Base-by-base conservation (phyloP, 345 rosid species). In the Tarenaya hassleriana region DNA sequence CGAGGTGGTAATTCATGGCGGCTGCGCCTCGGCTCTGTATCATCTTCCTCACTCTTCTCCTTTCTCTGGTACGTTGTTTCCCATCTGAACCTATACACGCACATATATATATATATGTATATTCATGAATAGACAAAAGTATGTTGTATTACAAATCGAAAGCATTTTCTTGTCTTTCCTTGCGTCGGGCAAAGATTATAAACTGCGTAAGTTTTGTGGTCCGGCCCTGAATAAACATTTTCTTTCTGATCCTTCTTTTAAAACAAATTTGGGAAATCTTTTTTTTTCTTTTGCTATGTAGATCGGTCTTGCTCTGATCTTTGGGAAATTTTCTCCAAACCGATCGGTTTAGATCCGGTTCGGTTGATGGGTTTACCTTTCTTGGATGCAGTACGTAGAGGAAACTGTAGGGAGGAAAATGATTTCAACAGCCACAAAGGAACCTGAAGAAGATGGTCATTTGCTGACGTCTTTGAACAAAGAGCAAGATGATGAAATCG, bases 61-160 rank as follows among this genome's bases (percentile, higher is more conserved):
- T 60, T 51, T 66, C 70, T 66, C 47, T 59, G 70, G 70, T 66
- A 40, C 53, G 45, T 47, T 46, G 29, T 24, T 24, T 24, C 29
- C 3, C 18, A 37, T 10, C 7, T 9, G n/a, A 29, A n/a, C 2
- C 14, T 11, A 16, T 24, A 37, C 45, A 24, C 16, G 44, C 18
- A 14, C 18, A 39, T 43, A 43, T 18, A 41, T 29, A 31, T 31
- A 32, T 33, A 7, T 29, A 32, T 32, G 32, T 41, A 8, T 32
- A 33, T 44, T 17, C 42, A 47, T 31, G 32, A 16, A 7, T 32
- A 0, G 8, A 10, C 5, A 35, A 7, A 35, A 7, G 13, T 38
- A 6, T 38, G 13, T n/a, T 38, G 15, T 38, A 29, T 37, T 24
- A 24, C 29, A 24, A 5, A 24, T 24, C 29, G 29, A 24, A 5